Evolutionary conservation across 108 stramenopile species (phyloP).

Genomic region (Aurantiochytrium sp.): DNA sequence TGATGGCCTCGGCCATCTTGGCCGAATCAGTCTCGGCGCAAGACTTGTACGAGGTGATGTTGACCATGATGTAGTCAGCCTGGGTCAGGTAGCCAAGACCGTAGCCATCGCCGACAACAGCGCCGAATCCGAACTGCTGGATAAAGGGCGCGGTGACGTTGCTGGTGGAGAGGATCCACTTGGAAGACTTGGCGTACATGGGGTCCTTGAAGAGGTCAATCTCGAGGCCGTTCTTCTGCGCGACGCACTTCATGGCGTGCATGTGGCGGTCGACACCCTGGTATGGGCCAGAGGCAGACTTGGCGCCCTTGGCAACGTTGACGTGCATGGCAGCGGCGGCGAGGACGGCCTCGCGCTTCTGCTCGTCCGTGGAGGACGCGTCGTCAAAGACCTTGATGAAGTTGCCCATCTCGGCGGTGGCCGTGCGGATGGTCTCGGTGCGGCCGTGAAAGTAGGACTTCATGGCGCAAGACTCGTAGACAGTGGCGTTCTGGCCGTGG

Average conservation of each 20-base stretch:
- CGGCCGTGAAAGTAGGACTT: slow-evolving; percentile 37
- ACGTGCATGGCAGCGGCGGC: slow-evolving; percentile 32
- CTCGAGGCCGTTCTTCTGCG: background rate
- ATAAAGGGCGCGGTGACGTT: slow-evolving; percentile 35
- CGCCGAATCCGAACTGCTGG: slow-evolving; percentile 29
- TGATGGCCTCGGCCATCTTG: slow-evolving; percentile 30
- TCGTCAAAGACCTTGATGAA: slow-evolving; percentile 19
- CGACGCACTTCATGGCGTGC: slow-evolving; percentile 29
- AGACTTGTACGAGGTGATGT: slow-evolving; percentile 26
- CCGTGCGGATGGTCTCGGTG: slow-evolving; percentile 44
- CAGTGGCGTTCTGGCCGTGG: slow-evolving; percentile 34
- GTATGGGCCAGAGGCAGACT: slow-evolving; percentile 12
- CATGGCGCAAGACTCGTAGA: slow-evolving; percentile 46
- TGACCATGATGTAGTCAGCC: slow-evolving; percentile 17
- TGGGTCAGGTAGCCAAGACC: slow-evolving; percentile 39
- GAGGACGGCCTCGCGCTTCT: slow-evolving; percentile 16
- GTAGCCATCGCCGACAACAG: slow-evolving; percentile 33
- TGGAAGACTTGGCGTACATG: slow-evolving; percentile 19
- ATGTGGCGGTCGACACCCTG: slow-evolving; percentile 43
- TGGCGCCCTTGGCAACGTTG: slow-evolving; percentile 35
- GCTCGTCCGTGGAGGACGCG: slow-evolving; percentile 18
- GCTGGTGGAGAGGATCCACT: slow-evolving; percentile 38
- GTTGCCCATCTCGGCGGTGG: background rate
- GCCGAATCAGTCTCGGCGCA: slow-evolving; percentile 25
- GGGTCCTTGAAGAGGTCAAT: slow-evolving; percentile 29